phyloP scores from a whole-genome alignment of 192 early-diverging fungal genomes.

The Allomyces arbusculus region DNA sequence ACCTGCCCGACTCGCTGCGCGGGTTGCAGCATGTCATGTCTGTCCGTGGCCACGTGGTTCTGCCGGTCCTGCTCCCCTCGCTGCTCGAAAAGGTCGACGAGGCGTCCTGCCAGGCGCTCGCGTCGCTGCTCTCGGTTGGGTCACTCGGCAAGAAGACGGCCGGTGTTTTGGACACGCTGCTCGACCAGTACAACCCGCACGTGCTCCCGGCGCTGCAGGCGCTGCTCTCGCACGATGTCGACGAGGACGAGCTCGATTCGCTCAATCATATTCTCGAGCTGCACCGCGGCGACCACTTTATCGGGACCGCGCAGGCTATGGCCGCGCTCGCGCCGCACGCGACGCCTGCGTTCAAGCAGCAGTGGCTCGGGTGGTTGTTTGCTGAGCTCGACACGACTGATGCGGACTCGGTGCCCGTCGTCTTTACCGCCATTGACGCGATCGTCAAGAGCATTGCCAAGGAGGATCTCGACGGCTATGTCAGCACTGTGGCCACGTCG shows the following conservation, averaged over 20 bases:
- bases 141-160: not conserved
- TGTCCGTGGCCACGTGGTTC: conserved; percentile 86
- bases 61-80: conserved; percentile 94
- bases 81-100: conserved; percentile 49
- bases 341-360: not conserved
- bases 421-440: conserved; percentile 59
- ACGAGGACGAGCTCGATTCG: conserved; percentile 46
- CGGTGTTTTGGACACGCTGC: not conserved
- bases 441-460: conserved; percentile 65
- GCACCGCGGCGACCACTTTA: not conserved
- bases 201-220: conserved; percentile 69
- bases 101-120: conserved; percentile 65
- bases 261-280: conserved; percentile 37
- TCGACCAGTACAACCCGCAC: not conserved
- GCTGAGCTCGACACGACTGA: not conserved
- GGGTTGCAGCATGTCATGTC: conserved; percentile 95
- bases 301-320: not conserved
- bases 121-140: conserved; percentile 46
- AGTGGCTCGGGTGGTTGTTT: not conserved
- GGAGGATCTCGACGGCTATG: conserved; percentile 68
- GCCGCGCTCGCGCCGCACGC: not conserved
- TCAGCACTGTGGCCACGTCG: conserved; percentile 41
- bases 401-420: conserved; percentile 25
- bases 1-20: conserved; percentile 52
- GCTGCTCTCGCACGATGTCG: conserved; percentile 44